Evolutionary conservation across 1,284 basidiomycete species (phyloP).

Genomic region (Trichosporon sp.): DNA sequence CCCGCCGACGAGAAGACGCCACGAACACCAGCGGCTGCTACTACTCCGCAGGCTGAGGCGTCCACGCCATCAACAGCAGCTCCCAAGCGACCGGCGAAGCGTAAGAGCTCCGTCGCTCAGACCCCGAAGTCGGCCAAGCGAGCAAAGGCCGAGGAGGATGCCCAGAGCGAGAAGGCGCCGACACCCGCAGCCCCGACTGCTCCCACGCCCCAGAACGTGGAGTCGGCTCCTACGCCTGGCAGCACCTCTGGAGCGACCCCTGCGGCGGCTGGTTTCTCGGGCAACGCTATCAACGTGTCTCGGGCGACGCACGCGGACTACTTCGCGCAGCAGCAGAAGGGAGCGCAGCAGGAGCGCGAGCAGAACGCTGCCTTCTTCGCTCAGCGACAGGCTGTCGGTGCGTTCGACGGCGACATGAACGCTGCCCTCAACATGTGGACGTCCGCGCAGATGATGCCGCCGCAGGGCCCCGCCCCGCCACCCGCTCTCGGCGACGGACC

Average conservation of each 20-base stretch:
- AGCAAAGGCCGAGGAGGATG: conserved; percentile 27
- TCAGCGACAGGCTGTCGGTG: conserved; percentile 11
- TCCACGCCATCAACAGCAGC: conserved; percentile 21
- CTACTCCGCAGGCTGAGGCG: conserved; percentile 23
- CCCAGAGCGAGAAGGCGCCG: conserved; percentile 19
- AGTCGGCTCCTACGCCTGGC: conserved; percentile 16
- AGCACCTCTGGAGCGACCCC: conserved; percentile 25
- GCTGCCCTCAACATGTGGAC: conserved; percentile 30
- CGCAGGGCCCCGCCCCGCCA: background rate
- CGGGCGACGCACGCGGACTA: conserved; percentile 31
- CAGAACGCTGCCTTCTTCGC: conserved; percentile 28
- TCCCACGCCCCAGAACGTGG: conserved; percentile 15
- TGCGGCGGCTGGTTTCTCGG: conserved; percentile 26
- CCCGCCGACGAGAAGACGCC: conserved; percentile 25
- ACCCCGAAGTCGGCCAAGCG: conserved; percentile 29
- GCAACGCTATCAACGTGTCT: conserved; percentile 26
- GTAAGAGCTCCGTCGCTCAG: conserved; percentile 28
- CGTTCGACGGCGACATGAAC: conserved; percentile 28
- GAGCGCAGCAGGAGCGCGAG: conserved; percentile 26
- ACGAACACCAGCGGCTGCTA: conserved; percentile 24
- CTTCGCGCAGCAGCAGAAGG: conserved; percentile 34
- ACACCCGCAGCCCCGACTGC: conserved; percentile 18
- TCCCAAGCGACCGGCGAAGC: conserved; percentile 26
- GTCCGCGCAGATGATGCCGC: conserved; percentile 19
- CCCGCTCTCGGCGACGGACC: conserved; percentile 8